Conservation (phyloP, 2,329 filamentous ascomycete species). For the Hypocreales sp. region DNA sequence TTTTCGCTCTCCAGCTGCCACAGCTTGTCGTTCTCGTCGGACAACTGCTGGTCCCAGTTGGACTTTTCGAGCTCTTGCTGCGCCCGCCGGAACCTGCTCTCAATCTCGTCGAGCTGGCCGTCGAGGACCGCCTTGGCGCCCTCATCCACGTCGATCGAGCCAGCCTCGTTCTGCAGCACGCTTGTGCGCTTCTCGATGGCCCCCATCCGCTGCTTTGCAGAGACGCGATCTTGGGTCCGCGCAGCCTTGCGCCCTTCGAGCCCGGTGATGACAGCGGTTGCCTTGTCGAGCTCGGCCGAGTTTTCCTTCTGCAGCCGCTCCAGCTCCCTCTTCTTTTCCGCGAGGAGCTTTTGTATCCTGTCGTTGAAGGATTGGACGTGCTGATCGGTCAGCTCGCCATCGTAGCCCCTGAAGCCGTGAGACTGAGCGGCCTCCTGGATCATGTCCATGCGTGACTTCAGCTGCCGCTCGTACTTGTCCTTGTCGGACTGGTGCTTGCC, state of each 20-base stretch:
- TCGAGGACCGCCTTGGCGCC: conserved; percentile 67
- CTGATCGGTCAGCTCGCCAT: conserved; percentile 58
- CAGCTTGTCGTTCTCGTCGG: conserved; percentile 48
- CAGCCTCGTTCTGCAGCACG: conserved; percentile 50
- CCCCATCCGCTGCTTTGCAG: conserved; percentile 55
- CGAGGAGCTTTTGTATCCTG: conserved; percentile 56
- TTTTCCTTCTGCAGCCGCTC: conserved; percentile 62
- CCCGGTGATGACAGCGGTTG: conserved; percentile 55
- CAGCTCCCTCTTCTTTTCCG: conserved; percentile 65
- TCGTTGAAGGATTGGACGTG: conserved; percentile 65
- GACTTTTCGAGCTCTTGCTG: conserved; percentile 47
- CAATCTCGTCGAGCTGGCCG: conserved; percentile 54
- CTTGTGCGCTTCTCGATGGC: conserved; percentile 57
- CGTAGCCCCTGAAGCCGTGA: conserved; percentile 73
- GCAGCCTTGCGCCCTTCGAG: conserved; percentile 61
- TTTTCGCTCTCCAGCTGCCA: conserved; percentile 56
- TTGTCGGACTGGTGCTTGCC: conserved; percentile 78
- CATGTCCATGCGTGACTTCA: conserved; percentile 54
- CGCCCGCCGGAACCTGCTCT: conserved; percentile 42
- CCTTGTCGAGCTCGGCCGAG: conserved; percentile 55
- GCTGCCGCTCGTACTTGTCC: conserved; percentile 69
- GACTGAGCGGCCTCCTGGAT: conserved; percentile 62
- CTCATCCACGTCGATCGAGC: conserved; percentile 71
- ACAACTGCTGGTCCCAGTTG: conserved; percentile 57
- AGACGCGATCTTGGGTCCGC: conserved; percentile 58